Evolutionary conservation across 768 basidiomycete species (phyloP).

Genomic region (Kwoniella bestiolae): DNA sequence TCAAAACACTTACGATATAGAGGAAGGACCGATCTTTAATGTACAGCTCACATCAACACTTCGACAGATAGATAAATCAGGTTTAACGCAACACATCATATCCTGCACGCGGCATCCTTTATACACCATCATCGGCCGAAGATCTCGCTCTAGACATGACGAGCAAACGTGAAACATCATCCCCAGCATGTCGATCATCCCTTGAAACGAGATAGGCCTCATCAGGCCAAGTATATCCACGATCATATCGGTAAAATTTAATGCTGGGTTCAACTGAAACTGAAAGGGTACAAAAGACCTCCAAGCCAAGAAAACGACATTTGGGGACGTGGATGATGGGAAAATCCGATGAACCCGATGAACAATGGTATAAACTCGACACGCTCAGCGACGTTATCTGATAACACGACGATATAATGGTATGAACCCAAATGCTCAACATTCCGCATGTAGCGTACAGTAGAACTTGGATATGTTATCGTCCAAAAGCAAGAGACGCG

Average conservation of each 20-base stretch:
- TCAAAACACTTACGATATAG: too few species aligned
- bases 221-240: background rate
- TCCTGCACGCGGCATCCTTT: background rate
- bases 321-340: background rate
- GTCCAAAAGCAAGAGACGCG: conserved; percentile 18
- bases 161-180: background rate
- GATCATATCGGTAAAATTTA: background rate
- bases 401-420: too few species aligned
- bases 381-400: too few species aligned
- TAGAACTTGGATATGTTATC: background rate
- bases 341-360: background rate
- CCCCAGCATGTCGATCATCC: background rate
- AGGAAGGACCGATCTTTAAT: too few species aligned
- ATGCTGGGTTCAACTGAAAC: too few species aligned
- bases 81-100: too few species aligned
- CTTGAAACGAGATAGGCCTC: background rate
- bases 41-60: too few species aligned
- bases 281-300: background rate
- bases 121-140: background rate
- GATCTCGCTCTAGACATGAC: background rate
- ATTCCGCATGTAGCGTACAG: too few species aligned
- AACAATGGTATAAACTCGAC: background rate
- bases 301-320: background rate
- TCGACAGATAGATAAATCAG: too few species aligned
- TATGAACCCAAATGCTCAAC: too few species aligned